Evolutionary conservation across 768 basidiomycete genomes (phyloP).

Genomic region (Erythrobasidium yunnanense): DNA sequence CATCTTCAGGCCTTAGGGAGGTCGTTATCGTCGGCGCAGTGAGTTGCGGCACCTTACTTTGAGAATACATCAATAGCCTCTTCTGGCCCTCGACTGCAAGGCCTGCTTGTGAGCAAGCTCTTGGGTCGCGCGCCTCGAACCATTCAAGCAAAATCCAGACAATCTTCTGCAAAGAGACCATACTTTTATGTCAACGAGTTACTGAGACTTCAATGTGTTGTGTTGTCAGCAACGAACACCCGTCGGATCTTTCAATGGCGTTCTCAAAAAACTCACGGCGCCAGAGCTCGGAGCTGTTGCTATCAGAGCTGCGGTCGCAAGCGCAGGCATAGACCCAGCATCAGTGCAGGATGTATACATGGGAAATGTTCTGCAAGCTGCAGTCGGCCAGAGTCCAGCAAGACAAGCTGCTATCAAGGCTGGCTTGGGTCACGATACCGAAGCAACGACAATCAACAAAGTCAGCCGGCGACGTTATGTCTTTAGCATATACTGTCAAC

Average conservation of each 20-base stretch:
- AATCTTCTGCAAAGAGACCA: too few species aligned
- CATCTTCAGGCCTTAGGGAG: not conserved
- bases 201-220: too few species aligned
- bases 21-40: constrained; percentile 24
- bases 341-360: constrained; percentile 91
- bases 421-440: constrained; percentile 72
- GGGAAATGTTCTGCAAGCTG: constrained; percentile 95
- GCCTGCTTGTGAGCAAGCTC: too few species aligned
- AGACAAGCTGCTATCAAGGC: constrained; percentile 86
- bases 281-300: constrained; percentile 80
- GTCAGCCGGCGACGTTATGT: constrained; percentile 15
- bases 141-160: too few species aligned
- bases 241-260: constrained; percentile 81
- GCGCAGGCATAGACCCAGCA: constrained; percentile 66
- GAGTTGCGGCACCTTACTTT: not conserved
- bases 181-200: too few species aligned
- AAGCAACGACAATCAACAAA: constrained; percentile 99
- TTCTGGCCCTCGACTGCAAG: too few species aligned
- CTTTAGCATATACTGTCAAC: not conserved
- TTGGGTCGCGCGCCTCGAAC: too few species aligned
- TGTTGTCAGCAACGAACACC: constrained; percentile 67
- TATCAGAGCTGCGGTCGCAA: constrained; percentile 77
- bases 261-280: constrained; percentile 76
- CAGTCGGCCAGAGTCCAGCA: constrained; percentile 95
- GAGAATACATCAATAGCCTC: too few species aligned